Evolutionary conservation across 257 asterid species (phyloP).

Genomic region (Nicotiana attenuata): DNA sequence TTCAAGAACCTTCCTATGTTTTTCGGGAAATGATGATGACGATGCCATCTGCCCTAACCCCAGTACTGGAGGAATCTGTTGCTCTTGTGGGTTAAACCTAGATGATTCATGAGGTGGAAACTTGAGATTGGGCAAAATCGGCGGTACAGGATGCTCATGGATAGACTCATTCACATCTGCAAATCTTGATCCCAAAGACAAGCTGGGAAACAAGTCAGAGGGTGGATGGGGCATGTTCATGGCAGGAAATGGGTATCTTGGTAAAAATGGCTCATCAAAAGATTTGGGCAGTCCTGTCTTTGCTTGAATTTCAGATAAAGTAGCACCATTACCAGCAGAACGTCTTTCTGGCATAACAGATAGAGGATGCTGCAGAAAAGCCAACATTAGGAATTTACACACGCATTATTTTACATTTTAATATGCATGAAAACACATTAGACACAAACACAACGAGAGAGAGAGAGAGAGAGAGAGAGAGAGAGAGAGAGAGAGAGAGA

Average conservation of each 20-base stretch:
- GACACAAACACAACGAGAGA: background rate
- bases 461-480: constrained; percentile 20
- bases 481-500: constrained; percentile 19
- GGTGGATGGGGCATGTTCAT: constrained; percentile 37
- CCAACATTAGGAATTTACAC: background rate
- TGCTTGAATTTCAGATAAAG: constrained; percentile 62
- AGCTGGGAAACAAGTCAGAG: constrained; percentile 59
- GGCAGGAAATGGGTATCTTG: constrained; percentile 54
- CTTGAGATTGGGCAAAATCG: constrained; percentile 64
- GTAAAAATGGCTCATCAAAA: constrained; percentile 59
- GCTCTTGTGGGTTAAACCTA: constrained; percentile 51
- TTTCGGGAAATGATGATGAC: constrained; percentile 72
- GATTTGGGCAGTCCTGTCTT: constrained; percentile 68
- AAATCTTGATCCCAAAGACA: constrained; percentile 71
- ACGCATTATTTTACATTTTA: background rate
- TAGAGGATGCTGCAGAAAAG: constrained; percentile 49
- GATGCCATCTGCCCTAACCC: constrained; percentile 54
- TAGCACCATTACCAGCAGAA: constrained; percentile 37
- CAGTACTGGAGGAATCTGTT: constrained; percentile 45
- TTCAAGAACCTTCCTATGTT: constrained; percentile 76
- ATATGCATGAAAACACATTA: background rate
- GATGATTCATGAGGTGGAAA: constrained; percentile 46
- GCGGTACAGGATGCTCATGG: constrained; percentile 52
- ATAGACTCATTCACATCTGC: constrained; percentile 35
- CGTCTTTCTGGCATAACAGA: constrained; percentile 53